These are phyloP conservation scores for Dovyalis caffra DNA, from an alignment of 345 rosid species.

Conservation along the genomic window DNA sequence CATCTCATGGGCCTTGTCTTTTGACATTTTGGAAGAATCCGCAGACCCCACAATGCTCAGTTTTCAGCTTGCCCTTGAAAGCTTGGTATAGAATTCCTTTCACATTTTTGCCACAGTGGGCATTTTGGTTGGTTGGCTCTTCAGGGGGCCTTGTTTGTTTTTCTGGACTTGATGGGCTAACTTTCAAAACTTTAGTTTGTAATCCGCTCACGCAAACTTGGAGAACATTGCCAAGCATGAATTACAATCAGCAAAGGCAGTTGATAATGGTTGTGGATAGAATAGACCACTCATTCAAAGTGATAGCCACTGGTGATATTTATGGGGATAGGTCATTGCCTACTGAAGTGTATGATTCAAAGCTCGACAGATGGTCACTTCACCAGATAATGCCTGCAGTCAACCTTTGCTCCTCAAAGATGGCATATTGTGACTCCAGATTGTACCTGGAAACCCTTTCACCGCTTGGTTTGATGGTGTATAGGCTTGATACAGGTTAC, in stretches of 20 bases:
- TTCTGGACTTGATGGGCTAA: conserved; percentile 84
- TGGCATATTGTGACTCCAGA: conserved; percentile 90
- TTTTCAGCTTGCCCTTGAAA: conserved; percentile 88
- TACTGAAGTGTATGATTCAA: conserved; percentile 89
- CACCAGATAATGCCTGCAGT: conserved; percentile 97
- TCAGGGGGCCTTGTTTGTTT: conserved; percentile 90
- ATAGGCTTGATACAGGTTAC: conserved; percentile 64
- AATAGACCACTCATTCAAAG: conserved; percentile 68
- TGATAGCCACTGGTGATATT: conserved; percentile 86
- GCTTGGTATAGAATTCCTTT: conserved; percentile 91
- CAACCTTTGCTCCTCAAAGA: conserved; percentile 89
- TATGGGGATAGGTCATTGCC: conserved; percentile 86
- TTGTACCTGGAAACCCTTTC: conserved; percentile 92
- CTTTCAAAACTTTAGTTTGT: conserved; percentile 79
- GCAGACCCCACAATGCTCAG: conserved; percentile 81
- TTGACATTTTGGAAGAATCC: conserved; percentile 90
- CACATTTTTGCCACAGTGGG: conserved; percentile 88
- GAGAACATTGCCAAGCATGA: conserved; percentile 84
- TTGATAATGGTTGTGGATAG: conserved; percentile 87
- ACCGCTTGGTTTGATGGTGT: conserved; percentile 95
- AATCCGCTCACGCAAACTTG: conserved; percentile 86
- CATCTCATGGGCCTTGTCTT: conserved; percentile 84
- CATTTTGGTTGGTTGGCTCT: conserved; percentile 90
- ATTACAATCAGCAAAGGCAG: conserved; percentile 81
- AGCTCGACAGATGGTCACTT: conserved; percentile 63